phyloP scores from a whole-genome alignment of 1,139 yeast species.

The Suhomyces maxii region DNA sequence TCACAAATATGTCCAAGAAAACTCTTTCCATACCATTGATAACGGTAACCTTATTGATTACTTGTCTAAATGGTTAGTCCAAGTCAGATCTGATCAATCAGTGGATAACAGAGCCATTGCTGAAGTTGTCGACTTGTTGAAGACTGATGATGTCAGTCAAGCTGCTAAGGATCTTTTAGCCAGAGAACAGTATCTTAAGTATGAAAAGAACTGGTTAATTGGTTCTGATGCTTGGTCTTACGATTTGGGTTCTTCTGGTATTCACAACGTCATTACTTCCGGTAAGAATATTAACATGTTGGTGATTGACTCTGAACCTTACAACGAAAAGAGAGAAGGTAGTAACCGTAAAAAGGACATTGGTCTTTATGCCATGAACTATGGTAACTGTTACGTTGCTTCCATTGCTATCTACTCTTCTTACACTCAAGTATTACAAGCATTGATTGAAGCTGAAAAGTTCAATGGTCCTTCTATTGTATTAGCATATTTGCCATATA shows the following conservation, averaged over 20 bases:
- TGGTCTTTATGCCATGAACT: slow-evolving; percentile 94
- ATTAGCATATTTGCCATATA: slow-evolving; percentile 84
- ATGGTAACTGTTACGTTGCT: slow-evolving; percentile 87
- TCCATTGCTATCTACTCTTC: slow-evolving; percentile 93
- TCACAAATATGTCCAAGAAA: slow-evolving; percentile 49
- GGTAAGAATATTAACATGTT: slow-evolving; percentile 81
- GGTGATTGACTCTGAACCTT: slow-evolving; percentile 91
- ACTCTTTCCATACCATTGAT: slow-evolving; percentile 47
- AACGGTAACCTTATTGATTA: slow-evolving; percentile 53
- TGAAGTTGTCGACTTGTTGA: slow-evolving; percentile 44
- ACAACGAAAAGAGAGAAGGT: slow-evolving; percentile 29
- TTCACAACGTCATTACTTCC: slow-evolving; percentile 78
- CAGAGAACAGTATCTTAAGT: slow-evolving; percentile 44
- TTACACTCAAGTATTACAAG: slow-evolving; percentile 88
- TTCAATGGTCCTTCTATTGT: slow-evolving; percentile 90
- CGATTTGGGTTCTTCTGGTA: slow-evolving; percentile 89
- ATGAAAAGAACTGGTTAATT: slow-evolving; percentile 72
- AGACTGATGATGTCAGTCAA: slow-evolving; percentile 39
- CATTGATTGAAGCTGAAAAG: slow-evolving; percentile 83
- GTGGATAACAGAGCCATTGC: slow-evolving; percentile 28
- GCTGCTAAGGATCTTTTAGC: slow-evolving; percentile 47
- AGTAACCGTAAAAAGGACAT: slow-evolving; percentile 81
- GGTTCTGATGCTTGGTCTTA: slow-evolving; percentile 97
- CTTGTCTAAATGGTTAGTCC: slow-evolving; percentile 70
- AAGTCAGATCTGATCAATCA: slow-evolving; percentile 31